Evolutionary conservation across 305 asterid genomes (phyloP).

Genomic region (Fraxinus nigra): DNA sequence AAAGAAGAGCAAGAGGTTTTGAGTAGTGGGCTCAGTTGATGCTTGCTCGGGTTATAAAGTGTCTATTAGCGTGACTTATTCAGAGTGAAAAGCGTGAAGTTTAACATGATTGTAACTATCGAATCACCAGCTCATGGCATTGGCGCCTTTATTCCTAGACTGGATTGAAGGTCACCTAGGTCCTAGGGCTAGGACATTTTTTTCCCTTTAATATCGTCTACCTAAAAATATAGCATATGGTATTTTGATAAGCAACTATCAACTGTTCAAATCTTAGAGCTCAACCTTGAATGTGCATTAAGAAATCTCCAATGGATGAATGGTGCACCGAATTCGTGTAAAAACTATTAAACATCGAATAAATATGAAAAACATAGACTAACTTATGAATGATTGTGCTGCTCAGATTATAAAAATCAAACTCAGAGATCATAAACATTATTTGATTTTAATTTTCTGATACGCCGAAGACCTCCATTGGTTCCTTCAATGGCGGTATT

Average conservation of each 20-base stretch:
- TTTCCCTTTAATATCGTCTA: background rate
- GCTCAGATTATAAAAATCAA: conserved; percentile 21
- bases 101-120: background rate
- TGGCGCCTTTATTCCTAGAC: background rate
- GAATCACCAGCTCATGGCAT: background rate
- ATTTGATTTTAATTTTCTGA: conserved; percentile 3
- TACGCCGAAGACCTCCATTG: conserved; percentile 12
- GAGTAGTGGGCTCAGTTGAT: background rate
- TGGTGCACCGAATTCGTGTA: too few relatives aligned
- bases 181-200: background rate
- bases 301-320: too few relatives aligned
- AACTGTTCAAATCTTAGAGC: too few relatives aligned
- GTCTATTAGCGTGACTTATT: background rate
- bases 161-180: background rate
- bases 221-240: background rate
- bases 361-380: too few relatives aligned
- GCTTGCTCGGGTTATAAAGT: background rate
- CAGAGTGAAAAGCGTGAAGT: background rate
- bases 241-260: too few relatives aligned
- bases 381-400: too few relatives aligned
- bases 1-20: background rate
- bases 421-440: background rate
- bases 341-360: too few relatives aligned
- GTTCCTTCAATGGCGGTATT: conserved; percentile 50
- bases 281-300: too few relatives aligned